phyloP scores from a whole-genome alignment of 139 green algal genomes.

The Axilococcus clingmanii region DNA sequence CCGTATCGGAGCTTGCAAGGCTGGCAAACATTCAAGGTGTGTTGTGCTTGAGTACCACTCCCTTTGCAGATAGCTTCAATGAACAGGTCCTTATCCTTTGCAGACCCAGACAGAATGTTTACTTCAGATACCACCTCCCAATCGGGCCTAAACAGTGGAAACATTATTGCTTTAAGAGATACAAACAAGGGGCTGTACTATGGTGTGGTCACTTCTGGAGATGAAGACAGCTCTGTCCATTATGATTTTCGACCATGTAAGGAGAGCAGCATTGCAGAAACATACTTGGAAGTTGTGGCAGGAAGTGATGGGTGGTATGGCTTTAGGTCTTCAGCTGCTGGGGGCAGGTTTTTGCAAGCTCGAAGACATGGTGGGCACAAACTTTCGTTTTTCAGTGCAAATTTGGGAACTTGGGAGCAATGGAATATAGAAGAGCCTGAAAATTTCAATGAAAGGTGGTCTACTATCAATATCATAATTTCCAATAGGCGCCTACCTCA shows the following conservation, averaged over 20 bases:
- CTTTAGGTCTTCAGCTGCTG: constrained; percentile 38
- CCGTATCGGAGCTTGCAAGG: too few species aligned
- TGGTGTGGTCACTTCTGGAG: background rate
- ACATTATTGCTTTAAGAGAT: constrained; percentile 27
- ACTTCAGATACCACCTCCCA: constrained; percentile 1
- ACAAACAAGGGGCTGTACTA: background rate
- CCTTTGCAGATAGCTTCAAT: too few species aligned
- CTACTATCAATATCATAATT: constrained; percentile 21
- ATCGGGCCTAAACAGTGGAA: constrained; percentile 20
- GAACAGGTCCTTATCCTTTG: too few species aligned
- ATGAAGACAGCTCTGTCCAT: background rate
- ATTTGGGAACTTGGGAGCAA: constrained; percentile 67
- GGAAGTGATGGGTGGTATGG: constrained; percentile 47
- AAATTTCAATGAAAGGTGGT: constrained; percentile 23
- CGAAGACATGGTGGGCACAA: constrained; percentile 34
- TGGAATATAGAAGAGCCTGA: constrained; percentile 38
- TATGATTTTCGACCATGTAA: background rate
- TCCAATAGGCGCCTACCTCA: constrained; percentile 38
- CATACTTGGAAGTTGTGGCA: constrained; percentile 21
- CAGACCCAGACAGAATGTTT: constrained; percentile 12
- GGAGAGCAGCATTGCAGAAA: background rate
- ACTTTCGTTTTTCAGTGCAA: constrained; percentile 57
- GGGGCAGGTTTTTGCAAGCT: constrained; percentile 58
- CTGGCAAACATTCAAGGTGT: too few species aligned
- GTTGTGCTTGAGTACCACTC: constrained; percentile 4